Evolutionary conservation across 176 grass and related monocot genomes (phyloP).

Genomic region (Stipa capillata): DNA sequence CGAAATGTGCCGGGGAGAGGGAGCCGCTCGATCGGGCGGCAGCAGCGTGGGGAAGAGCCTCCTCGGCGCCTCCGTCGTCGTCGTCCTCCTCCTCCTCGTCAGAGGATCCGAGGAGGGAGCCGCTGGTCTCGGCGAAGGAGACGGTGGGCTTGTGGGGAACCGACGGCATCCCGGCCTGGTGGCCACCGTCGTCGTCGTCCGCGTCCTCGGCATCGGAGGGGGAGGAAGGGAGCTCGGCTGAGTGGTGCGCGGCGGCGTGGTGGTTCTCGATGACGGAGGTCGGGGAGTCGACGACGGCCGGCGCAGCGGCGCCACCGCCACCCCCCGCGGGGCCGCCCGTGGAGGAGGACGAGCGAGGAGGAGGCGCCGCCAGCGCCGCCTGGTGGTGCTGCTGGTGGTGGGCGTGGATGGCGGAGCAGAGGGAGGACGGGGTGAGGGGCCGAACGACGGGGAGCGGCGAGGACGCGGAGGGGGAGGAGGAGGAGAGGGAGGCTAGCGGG

Average conservation of each 20-base stretch:
- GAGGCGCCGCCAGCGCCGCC: not conserved
- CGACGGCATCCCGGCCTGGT: not conserved
- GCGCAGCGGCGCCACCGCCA: not conserved
- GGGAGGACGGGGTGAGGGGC: conserved; percentile 52
- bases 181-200: not conserved
- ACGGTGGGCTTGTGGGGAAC: conserved; percentile 10
- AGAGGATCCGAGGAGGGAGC: conserved; percentile 40
- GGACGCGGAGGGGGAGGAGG: conserved; percentile 11
- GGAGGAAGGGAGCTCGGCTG: conserved; percentile 57
- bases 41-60: not conserved
- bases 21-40: conserved; percentile 25
- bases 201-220: conserved; percentile 32
- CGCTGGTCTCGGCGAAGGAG: conserved; percentile 43
- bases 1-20: conserved; percentile 25
- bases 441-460: conserved; percentile 67
- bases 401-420: conserved; percentile 31
- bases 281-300: conserved; percentile 44
- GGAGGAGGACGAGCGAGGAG: not conserved
- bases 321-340: not conserved
- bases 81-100: conserved; percentile 8
- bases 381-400: conserved; percentile 11
- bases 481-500: conserved; percentile 60
- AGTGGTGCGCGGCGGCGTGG: conserved; percentile 53
- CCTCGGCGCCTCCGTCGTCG: not conserved
- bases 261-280: conserved; percentile 96